phyloP scores from a whole-genome alignment of 306 rosid species.

The Hippophae gyantsensis region DNA sequence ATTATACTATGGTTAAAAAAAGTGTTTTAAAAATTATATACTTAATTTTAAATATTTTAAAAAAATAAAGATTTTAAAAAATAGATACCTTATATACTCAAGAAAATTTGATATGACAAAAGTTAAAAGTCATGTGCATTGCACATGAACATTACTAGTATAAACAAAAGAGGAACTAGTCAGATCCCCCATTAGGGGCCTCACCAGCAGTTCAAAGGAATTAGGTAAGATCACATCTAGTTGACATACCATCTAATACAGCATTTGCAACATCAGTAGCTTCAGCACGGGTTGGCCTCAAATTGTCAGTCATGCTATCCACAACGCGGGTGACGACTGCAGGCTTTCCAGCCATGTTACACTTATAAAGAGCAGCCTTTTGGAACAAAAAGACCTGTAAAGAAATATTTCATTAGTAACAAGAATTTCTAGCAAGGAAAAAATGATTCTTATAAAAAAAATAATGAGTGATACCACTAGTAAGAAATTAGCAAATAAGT shows the following conservation, averaged over 20 bases:
- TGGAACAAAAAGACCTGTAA: constrained; percentile 90
- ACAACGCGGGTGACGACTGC: constrained; percentile 99
- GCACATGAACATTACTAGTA: too few relatives aligned
- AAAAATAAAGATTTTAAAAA: too few relatives aligned
- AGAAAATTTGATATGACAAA: too few relatives aligned
- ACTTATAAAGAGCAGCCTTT: constrained; percentile 89
- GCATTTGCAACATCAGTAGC: constrained; percentile 99
- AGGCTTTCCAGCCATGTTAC: constrained; percentile 99
- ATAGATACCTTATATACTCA: too few relatives aligned
- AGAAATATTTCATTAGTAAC: constrained; percentile 15
- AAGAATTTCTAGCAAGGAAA: not conserved
- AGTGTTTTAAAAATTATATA: too few relatives aligned
- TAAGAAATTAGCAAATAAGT: too few relatives aligned
- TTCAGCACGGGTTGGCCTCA: constrained; percentile 99
- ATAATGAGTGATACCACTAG: too few relatives aligned
- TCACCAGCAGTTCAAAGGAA: not conserved
- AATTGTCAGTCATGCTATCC: constrained; percentile 96
- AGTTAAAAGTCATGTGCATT: too few relatives aligned
- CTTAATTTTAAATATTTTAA: too few relatives aligned
- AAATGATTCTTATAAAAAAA: too few relatives aligned
- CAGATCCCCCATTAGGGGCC: not conserved
- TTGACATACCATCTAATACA: constrained; percentile 77
- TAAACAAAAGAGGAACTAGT: not conserved
- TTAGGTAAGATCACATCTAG: not conserved
- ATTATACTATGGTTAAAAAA: too few relatives aligned